Percentiles rank a stretch among this genome's conserved stretches.
Evolutionary conservation across 176 grass and related monocot genomes (phyloP).

Genomic region (Avena sativa): DNA sequence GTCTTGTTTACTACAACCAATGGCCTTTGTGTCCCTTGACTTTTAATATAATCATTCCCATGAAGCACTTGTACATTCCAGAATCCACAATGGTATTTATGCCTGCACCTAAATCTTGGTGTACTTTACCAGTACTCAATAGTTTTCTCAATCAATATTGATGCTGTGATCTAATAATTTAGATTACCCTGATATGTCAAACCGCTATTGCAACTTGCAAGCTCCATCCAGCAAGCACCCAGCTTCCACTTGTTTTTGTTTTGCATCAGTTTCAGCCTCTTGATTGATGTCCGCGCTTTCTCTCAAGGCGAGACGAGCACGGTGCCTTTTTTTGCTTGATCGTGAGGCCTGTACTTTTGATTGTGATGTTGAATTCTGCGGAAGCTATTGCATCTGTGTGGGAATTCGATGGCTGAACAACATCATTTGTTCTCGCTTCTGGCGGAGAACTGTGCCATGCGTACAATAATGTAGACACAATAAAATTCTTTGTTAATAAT

Average conservation of each 20-base stretch:
- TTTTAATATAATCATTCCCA: not conserved
- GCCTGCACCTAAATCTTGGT: slow-evolving; percentile 2
- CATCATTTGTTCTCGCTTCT: slow-evolving; percentile 38
- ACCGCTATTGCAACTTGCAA: not conserved
- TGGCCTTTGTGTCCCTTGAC: not conserved
- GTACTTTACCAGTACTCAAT: not conserved
- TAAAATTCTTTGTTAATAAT: slow-evolving; percentile 58
- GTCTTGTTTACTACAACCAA: slow-evolving; percentile 1
- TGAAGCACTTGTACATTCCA: slow-evolving; percentile 12
- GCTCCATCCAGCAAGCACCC: slow-evolving; percentile 35
- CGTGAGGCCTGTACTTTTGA: slow-evolving; percentile 33
- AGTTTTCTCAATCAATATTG: slow-evolving; percentile 9
- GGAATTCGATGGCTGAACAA: not conserved
- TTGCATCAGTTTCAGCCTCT: slow-evolving; percentile 41
- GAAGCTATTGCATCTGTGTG: slow-evolving; percentile 31
- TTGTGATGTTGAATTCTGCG: slow-evolving; percentile 10
- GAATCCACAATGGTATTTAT: not conserved
- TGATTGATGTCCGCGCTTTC: slow-evolving; percentile 33
- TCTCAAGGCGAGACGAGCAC: slow-evolving; percentile 1
- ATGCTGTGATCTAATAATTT: not conserved
- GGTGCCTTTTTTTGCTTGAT: not conserved
- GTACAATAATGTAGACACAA: slow-evolving; percentile 42
- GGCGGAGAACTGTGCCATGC: slow-evolving; percentile 30
- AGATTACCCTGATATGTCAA: not conserved
- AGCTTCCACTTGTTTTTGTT: slow-evolving; percentile 4